These are phyloP conservation scores for Phellinidium pouzarii DNA, from an alignment of 1,284 basidiomycete genomes.

Conservation along the genomic window DNA sequence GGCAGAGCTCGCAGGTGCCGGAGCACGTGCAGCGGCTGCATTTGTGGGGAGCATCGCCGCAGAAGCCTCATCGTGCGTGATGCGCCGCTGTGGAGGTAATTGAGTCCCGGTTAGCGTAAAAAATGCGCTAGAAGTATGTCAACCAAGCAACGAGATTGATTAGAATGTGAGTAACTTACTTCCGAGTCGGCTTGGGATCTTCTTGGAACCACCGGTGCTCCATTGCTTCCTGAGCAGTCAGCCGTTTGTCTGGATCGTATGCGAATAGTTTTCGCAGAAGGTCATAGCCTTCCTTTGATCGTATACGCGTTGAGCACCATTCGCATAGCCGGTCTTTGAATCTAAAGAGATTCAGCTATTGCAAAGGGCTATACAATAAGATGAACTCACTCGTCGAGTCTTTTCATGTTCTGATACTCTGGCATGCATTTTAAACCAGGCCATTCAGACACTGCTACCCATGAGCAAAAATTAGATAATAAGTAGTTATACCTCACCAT, in stretches of 20 bases:
- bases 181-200: constrained; percentile 66
- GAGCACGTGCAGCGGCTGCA: constrained; percentile 32
- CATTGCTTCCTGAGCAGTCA: constrained; percentile 79
- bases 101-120: constrained; percentile 47
- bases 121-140: constrained; percentile 45
- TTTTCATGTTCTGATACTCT: constrained; percentile 79
- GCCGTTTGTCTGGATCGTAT: constrained; percentile 85
- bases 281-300: constrained; percentile 65
- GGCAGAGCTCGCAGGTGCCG: constrained; percentile 39
- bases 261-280: constrained; percentile 80
- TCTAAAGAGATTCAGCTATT: constrained; percentile 31
- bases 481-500: constrained; percentile 43
- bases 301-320: constrained; percentile 73
- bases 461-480: not conserved
- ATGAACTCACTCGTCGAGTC: constrained; percentile 62
- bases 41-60: constrained; percentile 55
- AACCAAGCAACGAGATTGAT: constrained; percentile 4
- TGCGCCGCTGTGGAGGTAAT: constrained; percentile 64
- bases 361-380: not conserved
- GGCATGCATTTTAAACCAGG: constrained; percentile 82
- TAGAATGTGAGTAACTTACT: constrained; percentile 39
- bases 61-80: constrained; percentile 73
- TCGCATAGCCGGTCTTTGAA: constrained; percentile 61
- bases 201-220: constrained; percentile 78
- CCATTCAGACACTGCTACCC: constrained; percentile 50